These are phyloP conservation scores for Phoma herbarum DNA, from an alignment of 2,329 filamentous ascomycete genomes.

Conservation along the genomic window DNA sequence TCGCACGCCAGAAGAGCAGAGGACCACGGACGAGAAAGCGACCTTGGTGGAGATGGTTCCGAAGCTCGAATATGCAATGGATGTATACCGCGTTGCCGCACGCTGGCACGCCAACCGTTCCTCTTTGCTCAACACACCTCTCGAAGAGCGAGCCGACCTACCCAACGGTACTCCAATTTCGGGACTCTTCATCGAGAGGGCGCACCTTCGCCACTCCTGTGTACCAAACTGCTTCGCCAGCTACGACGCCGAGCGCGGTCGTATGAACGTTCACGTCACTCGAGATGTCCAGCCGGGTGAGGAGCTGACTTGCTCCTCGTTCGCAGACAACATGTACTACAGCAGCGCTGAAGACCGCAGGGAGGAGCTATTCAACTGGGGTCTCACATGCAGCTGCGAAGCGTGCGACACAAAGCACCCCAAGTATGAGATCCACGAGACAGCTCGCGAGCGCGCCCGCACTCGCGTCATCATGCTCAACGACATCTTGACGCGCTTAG, in stretches of 20 bases:
- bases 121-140: slow-evolving; percentile 10
- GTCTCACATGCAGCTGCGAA: slow-evolving; percentile 22
- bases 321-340: slow-evolving; percentile 22
- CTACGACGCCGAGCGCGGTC: slow-evolving; percentile 13
- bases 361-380: not conserved
- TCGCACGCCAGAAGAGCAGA: not conserved
- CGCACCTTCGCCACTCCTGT: slow-evolving; percentile 44
- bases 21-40: not conserved
- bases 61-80: slow-evolving; percentile 3
- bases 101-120: slow-evolving; percentile 23
- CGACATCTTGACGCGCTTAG: slow-evolving; percentile 5
- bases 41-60: not conserved
- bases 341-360: slow-evolving; percentile 10
- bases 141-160: not conserved
- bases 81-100: slow-evolving; percentile 18
- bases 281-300: slow-evolving; percentile 13
- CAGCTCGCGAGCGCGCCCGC: slow-evolving; percentile 2
- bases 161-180: slow-evolving; percentile 7
- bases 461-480: slow-evolving; percentile 8
- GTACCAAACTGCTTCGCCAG: slow-evolving; percentile 28
- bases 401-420: slow-evolving; percentile 16
- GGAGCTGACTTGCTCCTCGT: slow-evolving; percentile 20
- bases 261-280: slow-evolving; percentile 25
- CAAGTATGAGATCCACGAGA: slow-evolving; percentile 14
- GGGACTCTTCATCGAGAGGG: slow-evolving; percentile 43